phyloP scores from a whole-genome alignment of 108 stramenopile genomes.

The Craspedostauros australis region DNA sequence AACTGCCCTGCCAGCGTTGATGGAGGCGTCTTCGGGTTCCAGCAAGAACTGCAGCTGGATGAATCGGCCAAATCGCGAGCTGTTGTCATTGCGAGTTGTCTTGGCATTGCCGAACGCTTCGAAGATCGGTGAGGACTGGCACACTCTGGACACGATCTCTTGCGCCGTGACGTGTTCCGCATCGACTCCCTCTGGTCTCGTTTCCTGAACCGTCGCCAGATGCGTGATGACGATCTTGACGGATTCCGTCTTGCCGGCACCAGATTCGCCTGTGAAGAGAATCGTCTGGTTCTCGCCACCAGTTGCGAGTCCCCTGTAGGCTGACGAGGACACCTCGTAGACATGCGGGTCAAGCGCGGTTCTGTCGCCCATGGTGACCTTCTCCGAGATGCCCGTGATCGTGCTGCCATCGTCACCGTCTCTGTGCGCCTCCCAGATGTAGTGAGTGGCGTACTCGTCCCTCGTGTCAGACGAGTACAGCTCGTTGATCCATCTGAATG shows the following conservation, averaged over 20 bases:
- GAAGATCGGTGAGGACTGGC: conserved; percentile 75
- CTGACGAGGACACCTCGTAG: conserved; percentile 66
- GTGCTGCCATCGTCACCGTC: not conserved
- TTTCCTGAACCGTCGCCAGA: conserved; percentile 53
- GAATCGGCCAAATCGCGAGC: conserved; percentile 82
- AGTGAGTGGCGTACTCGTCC: conserved; percentile 40
- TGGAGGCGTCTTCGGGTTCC: conserved; percentile 33
- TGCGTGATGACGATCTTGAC: conserved; percentile 86
- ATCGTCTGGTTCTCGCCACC: conserved; percentile 63
- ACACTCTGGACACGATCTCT: conserved; percentile 46
- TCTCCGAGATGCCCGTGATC: conserved; percentile 5
- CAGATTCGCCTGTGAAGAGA: conserved; percentile 81
- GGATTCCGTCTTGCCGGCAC: conserved; percentile 90
- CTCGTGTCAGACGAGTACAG: conserved; percentile 42
- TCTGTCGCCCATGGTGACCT: conserved; percentile 18
- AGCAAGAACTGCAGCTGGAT: conserved; percentile 65
- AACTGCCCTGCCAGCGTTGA: conserved; percentile 4
- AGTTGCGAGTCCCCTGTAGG: conserved; percentile 56
- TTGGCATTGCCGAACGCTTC: conserved; percentile 87
- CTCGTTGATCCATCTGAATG: conserved; percentile 54
- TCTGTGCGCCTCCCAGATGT: conserved; percentile 38
- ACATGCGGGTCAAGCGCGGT: conserved; percentile 65
- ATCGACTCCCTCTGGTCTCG: conserved; percentile 23
- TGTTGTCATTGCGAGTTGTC: conserved; percentile 72
- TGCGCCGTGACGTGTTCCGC: conserved; percentile 13